These are phyloP conservation scores for Zygotorulaspora florentina DNA, from an alignment of 805 yeast genomes.

Conservation along the genomic window DNA sequence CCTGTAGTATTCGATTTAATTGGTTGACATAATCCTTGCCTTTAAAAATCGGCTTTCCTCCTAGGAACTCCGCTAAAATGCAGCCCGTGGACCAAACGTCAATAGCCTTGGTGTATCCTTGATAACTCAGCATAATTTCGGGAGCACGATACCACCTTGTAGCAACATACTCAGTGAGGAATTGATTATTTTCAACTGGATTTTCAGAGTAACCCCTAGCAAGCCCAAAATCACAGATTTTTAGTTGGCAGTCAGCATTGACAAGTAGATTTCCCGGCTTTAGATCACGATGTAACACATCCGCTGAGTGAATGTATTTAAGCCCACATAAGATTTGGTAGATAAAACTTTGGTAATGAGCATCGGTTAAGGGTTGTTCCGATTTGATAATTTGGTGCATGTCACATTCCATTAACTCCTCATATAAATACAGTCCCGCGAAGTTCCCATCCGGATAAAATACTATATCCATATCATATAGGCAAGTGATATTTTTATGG, in stretches of 20 bases:
- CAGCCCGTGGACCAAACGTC: conserved; percentile 99
- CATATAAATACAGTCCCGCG: conserved; percentile 89
- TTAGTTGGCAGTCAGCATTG: conserved; percentile 94
- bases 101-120: conserved; percentile 92
- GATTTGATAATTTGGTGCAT: conserved; percentile 96
- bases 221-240: conserved; percentile 93
- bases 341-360: conserved; percentile 88
- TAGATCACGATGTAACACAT: conserved; percentile 88
- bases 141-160: conserved; percentile 99
- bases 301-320: conserved; percentile 85
- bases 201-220: conserved; percentile 86
- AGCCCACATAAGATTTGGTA: conserved; percentile 91
- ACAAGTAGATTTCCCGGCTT: conserved; percentile 92
- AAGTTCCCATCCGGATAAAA: conserved; percentile 60
- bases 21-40: conserved; percentile 97
- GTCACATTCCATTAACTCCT: conserved; percentile 97
- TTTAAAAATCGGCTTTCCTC: conserved; percentile 86
- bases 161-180: conserved; percentile 94
- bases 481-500: conserved; percentile 91
- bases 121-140: conserved; percentile 91
- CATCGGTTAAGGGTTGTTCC: conserved; percentile 89
- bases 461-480: conserved; percentile 90
- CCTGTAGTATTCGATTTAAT: conserved; percentile 76
- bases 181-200: conserved; percentile 85
- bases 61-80: conserved; percentile 87